phyloP scores from a whole-genome alignment of 2,329 filamentous ascomycete genomes.

The Iodosphaeria phyllophila region DNA sequence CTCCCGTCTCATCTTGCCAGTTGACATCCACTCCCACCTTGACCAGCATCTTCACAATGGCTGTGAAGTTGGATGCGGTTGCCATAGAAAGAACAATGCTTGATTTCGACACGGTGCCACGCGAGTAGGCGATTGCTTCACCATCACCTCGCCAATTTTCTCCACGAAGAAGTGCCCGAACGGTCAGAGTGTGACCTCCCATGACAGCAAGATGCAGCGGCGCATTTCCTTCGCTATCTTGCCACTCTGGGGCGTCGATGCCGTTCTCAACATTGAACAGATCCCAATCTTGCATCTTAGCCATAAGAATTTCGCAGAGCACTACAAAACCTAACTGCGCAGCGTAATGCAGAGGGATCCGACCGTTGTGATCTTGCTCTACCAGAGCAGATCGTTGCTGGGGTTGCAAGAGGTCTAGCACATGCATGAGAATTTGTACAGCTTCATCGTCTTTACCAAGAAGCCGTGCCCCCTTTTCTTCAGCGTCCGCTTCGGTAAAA shows the following conservation, averaged over 20 bases:
- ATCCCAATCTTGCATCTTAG: conserved; percentile 74
- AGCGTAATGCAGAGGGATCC: conserved; percentile 78
- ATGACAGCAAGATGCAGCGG: conserved; percentile 86
- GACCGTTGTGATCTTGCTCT: conserved; percentile 59
- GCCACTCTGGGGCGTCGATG: conserved; percentile 77
- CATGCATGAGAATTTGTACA: conserved; percentile 43
- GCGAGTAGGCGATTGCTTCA: conserved; percentile 41
- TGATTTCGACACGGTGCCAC: conserved; percentile 59
- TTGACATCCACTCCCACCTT: conserved; percentile 86
- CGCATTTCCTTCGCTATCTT: conserved; percentile 79
- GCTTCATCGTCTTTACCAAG: conserved; percentile 54
- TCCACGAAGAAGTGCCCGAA: conserved; percentile 58
- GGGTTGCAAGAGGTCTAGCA: conserved; percentile 49
- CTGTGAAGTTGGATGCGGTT: conserved; percentile 68
- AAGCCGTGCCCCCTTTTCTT: conserved; percentile 46
- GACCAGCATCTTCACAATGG: conserved; percentile 74
- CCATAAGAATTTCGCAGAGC: conserved; percentile 76
- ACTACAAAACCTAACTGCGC: conserved; percentile 87
- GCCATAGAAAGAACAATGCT: conserved; percentile 78
- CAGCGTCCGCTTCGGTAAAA: conserved; percentile 39
- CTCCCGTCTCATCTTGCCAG: conserved; percentile 75
- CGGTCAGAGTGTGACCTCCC: conserved; percentile 75
- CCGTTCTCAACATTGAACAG: conserved; percentile 71
- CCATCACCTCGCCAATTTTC: conserved; percentile 56
- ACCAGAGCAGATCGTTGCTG: conserved; percentile 50